Conservation (phyloP, 1,284 basidiomycete genomes). For the Papiliotrema nemorosa region DNA sequence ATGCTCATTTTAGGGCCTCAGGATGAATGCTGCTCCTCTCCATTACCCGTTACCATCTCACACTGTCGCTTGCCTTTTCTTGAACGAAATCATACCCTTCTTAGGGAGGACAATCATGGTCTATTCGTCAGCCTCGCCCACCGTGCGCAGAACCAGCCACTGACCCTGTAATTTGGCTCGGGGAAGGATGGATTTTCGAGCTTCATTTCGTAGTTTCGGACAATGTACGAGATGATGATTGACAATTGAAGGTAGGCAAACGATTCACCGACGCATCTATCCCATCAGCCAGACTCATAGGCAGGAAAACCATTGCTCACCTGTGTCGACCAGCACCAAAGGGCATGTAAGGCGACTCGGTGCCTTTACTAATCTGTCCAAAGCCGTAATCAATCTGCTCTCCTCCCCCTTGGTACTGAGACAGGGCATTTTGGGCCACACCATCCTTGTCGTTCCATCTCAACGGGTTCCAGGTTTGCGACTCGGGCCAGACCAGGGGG, state of each 20-base stretch:
- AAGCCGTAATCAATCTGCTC: slow-evolving; percentile 96
- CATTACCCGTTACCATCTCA: background rate
- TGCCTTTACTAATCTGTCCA: slow-evolving; percentile 87
- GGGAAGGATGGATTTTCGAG: slow-evolving; percentile 65
- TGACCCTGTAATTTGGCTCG: slow-evolving; percentile 80
- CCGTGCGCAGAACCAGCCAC: slow-evolving; percentile 43
- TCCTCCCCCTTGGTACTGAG: slow-evolving; percentile 69
- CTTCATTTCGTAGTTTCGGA: slow-evolving; percentile 72
- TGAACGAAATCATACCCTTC: slow-evolving; percentile 31
- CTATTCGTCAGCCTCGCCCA: slow-evolving; percentile 35
- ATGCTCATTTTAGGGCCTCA: too few species aligned
- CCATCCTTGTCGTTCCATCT: slow-evolving; percentile 81
- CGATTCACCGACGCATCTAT: slow-evolving; percentile 50
- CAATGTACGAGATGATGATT: slow-evolving; percentile 72
- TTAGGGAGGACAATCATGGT: slow-evolving; percentile 69
- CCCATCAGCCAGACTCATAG: background rate
- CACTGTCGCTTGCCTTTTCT: slow-evolving; percentile 1
- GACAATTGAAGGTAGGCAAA: slow-evolving; percentile 95
- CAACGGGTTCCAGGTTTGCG: slow-evolving; percentile 69
- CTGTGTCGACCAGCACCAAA: slow-evolving; percentile 95
- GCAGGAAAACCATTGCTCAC: slow-evolving; percentile 46
- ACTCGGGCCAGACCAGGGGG: slow-evolving; percentile 73
- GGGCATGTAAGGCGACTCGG: slow-evolving; percentile 86
- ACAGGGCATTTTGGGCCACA: slow-evolving; percentile 70
- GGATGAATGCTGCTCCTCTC: too few species aligned